Evolutionary conservation across 192 early-diverging fungal species (phyloP), one percentile per base, ranked within the genome.

Genomic region (Umbelopsis isabellina): DNA sequence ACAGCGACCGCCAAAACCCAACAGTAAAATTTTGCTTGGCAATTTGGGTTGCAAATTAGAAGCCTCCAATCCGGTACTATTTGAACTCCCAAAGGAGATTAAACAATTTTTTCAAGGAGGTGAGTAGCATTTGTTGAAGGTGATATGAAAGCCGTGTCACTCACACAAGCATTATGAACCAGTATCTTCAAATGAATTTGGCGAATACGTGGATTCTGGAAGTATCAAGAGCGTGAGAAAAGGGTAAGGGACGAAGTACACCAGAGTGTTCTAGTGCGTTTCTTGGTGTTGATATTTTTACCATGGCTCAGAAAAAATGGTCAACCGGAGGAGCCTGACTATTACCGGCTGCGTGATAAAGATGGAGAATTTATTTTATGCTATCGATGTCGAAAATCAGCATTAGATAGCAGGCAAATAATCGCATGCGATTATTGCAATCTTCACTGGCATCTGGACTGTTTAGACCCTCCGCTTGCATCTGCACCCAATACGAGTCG

Each of bases 391-490:
- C 53, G 73, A 33, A 80, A 76, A 49, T 78, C 80, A 46, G 80
- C 82, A 0, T 23, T 79, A 1, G 55, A 65, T 12, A 68, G 67
- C 16, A 70, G 68, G 48, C 74, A 76, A 58, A 83, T 87, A 55
- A 70, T 85, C 22, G 75, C 77, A 18, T 87, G 85, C 61, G 84
- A 85, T 49, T 80, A 82, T 51, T 87, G 85, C 52, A 64, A 80
- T 25, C 49, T 85, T 8, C 74, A 79, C 48, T 87, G 85, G 85
- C 85, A 87, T 47, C 49, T 87, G 46, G 85, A 87, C 46, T 87
- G 85, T 64, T 52, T 85, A 20, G 76, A 79, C 13, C 85, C 82
- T 11, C 82, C 85, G 5, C 68, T 85, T 80, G 72, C 82, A 15
- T 72, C 69, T 21, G 70, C 84, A 47, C 85, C 85, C 9, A 79